Conservation (phyloP, 805 yeast genomes). For the Wickerhamomyces ciferrii region DNA sequence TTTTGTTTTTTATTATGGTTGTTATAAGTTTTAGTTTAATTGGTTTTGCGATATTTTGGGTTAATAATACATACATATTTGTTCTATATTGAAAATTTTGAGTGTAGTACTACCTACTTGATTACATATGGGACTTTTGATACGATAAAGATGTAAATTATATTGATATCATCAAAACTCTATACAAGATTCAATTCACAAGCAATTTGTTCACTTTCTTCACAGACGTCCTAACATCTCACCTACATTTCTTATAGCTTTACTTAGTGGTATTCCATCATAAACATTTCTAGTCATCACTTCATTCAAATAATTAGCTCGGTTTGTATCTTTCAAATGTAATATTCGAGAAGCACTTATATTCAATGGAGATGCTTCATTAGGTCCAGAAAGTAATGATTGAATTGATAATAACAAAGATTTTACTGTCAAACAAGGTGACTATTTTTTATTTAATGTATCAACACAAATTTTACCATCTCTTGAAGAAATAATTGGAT, state of each 20-base stretch:
- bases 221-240: neutral
- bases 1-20: neutral
- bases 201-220: too few species aligned
- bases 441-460: constrained; percentile 61
- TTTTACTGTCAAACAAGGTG: constrained; percentile 57
- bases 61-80: neutral
- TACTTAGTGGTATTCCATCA: neutral
- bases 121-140: too few species aligned
- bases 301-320: neutral
- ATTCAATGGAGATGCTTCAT: constrained; percentile 28
- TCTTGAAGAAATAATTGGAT: constrained; percentile 59
- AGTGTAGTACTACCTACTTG: too few species aligned
- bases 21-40: neutral
- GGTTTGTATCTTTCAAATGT: neutral
- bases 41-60: neutral
- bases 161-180: too few species aligned
- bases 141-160: too few species aligned
- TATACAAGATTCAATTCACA: too few species aligned
- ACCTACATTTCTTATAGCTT: neutral
- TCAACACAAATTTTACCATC: constrained; percentile 62
- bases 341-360: neutral
- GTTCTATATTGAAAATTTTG: neutral
- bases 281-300: neutral
- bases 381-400: constrained; percentile 59
- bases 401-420: constrained; percentile 54